These are phyloP conservation scores for Prunus campanulata DNA, from an alignment of 306 rosid species.

Conservation along the genomic window DNA sequence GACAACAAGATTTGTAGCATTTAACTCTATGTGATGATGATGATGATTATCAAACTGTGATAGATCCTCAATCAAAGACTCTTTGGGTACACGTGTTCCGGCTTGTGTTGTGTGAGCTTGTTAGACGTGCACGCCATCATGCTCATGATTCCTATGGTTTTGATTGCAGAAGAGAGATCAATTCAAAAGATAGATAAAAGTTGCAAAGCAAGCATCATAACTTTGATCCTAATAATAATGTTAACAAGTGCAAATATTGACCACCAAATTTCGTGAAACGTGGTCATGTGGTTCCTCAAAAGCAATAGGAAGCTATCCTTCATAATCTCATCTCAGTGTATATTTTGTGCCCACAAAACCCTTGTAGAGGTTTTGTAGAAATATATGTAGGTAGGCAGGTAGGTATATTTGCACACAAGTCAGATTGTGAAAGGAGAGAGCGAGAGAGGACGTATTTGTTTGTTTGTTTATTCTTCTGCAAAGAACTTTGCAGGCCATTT, in stretches of 20 bases:
- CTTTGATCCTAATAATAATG: neutral
- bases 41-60: neutral
- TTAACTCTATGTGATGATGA: neutral
- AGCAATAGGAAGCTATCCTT: neutral
- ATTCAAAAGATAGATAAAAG: neutral
- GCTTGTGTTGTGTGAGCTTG: neutral
- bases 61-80: neutral
- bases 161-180: neutral
- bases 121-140: constrained; percentile 18
- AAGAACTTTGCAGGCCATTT: neutral
- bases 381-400: too few species aligned
- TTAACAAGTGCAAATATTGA: neutral
- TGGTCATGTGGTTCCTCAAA: neutral
- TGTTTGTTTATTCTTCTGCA: too few species aligned
- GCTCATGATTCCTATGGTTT: neutral
- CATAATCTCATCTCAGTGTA: neutral
- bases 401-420: too few species aligned
- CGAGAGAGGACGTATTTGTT: too few species aligned
- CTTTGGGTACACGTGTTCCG: constrained; percentile 3
- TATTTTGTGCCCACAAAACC: too few species aligned
- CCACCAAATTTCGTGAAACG: constrained; percentile 11
- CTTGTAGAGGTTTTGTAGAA: too few species aligned
- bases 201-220: neutral
- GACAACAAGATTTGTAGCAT: constrained; percentile 1
- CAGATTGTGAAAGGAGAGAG: too few species aligned